Evolutionary conservation across 2,329 filamentous ascomycete species (phyloP), one percentile per base, ranked within the genome.

Genomic region (Stagonosporopsis tanaceti): DNA sequence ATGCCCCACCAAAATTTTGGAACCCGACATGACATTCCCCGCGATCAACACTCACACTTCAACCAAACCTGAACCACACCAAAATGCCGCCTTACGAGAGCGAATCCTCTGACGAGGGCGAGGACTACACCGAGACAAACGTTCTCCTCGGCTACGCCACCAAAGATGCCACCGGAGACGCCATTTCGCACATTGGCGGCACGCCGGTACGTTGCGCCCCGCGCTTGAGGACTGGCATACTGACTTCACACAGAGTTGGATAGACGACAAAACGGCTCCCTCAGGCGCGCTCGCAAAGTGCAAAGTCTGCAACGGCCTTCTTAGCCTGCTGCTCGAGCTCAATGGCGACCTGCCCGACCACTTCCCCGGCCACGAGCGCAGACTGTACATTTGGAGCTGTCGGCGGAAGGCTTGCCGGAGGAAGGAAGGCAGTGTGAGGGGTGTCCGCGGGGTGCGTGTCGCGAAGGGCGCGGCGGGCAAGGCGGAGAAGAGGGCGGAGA

Each of bases 121-220:
- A 86, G 44, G 84, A 86, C 44, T 92, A 87, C 60, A 89, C 88
- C 17, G 89, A 92, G 75, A 98, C 95, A 6, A 92, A 90, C 64
- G 93, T 97, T 2, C 85, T 97, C 1, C 84, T 99, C 12, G 95
- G 95, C 4, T 99, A 96, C 76, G 91, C 92, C 3, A 90, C 91
- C 1, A 87, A 88, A 72, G 91, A 96, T 53, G 80, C 87, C 14
- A 89, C 88, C 53, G 89, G 92, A 62, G 94, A 99, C 76, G 85
- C 86, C 12, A 89, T 96, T 71, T 97, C 92, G 76, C 91, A 94
- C 65, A 82, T 99, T 11, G 95, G 95, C 64, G 95, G 95, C 52
- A 84, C 82, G 69, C 92, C 95, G 50, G 94, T 97, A 88, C 68
- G 88, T 80, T 50, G n/a, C 35, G 1, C 15, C 11, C 32, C 1